phyloP scores from a whole-genome alignment of 2,329 filamentous ascomycete genomes.

The Aurifilum marmelostoma region DNA sequence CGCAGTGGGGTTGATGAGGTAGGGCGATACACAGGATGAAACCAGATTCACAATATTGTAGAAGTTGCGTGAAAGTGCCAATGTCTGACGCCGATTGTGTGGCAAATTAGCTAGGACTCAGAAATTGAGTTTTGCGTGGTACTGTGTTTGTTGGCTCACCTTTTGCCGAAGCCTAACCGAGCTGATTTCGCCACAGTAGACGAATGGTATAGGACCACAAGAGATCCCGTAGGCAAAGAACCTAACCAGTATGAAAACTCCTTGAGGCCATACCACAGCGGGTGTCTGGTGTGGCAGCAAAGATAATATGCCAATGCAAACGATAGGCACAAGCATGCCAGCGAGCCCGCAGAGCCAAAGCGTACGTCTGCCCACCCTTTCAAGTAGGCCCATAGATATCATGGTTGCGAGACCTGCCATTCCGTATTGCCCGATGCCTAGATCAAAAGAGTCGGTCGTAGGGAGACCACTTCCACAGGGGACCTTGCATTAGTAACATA shows the following conservation, averaged over 20 bases:
- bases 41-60: slow-evolving; percentile 13
- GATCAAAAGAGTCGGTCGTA: slow-evolving; percentile 5
- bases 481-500: neutral
- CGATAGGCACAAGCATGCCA: slow-evolving; percentile 14
- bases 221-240: slow-evolving; percentile 10
- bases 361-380: slow-evolving; percentile 8
- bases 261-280: slow-evolving; percentile 3
- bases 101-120: too few relatives aligned
- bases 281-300: slow-evolving; percentile 11
- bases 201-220: slow-evolving; percentile 12
- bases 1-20: slow-evolving; percentile 18
- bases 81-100: neutral
- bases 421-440: slow-evolving; percentile 15
- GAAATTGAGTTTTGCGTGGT: neutral
- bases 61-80: slow-evolving; percentile 11
- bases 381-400: slow-evolving; percentile 11
- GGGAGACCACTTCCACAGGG: neutral
- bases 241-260: slow-evolving; percentile 7
- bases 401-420: slow-evolving; percentile 17
- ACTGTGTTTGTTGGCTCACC: neutral
- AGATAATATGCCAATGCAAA: slow-evolving; percentile 13
- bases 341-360: slow-evolving; percentile 14
- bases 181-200: slow-evolving; percentile 15
- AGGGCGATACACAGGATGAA: slow-evolving; percentile 3
- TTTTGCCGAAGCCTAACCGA: slow-evolving; percentile 11